These are phyloP conservation scores for Pichia sp. DNA, from an alignment of 1,139 yeast genomes.

Conservation along the genomic window DNA sequence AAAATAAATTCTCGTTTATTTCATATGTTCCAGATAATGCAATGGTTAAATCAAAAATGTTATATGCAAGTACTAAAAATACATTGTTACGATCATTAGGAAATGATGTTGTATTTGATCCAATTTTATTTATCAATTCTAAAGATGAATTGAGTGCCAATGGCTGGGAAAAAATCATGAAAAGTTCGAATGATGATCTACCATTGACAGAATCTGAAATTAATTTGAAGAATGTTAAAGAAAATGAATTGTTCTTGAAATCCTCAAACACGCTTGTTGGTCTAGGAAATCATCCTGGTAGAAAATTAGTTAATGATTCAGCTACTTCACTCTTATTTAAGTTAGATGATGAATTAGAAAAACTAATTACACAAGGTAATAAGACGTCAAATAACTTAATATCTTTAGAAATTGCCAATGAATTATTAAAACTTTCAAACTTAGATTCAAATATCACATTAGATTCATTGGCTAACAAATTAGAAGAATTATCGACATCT, in stretches of 20 bases:
- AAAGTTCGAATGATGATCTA: conserved; percentile 33
- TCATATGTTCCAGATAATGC: conserved; percentile 86
- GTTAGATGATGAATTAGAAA: conserved; percentile 1
- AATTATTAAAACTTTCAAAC: conserved; percentile 15
- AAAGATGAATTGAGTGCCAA: conserved; percentile 50
- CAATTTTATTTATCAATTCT: conserved; percentile 48
- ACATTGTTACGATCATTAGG: conserved; percentile 64
- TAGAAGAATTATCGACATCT: neutral
- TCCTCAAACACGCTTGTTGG: neutral
- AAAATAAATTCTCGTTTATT: conserved; percentile 42
- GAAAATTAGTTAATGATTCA: conserved; percentile 19
- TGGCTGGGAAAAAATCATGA: conserved; percentile 40
- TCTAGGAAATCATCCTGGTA: neutral
- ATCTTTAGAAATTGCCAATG: conserved; percentile 1
- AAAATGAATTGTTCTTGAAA: conserved; percentile 4
- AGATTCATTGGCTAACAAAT: conserved; percentile 10
- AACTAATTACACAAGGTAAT: neutral
- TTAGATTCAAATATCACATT: conserved; percentile 25
- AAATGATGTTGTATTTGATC: conserved; percentile 46
- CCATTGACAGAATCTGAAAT: conserved; percentile 61
- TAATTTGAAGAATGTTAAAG: conserved; percentile 30
- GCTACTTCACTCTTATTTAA: conserved; percentile 19
- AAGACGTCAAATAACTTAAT: neutral
- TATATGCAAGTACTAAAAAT: conserved; percentile 85
- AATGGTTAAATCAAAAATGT: conserved; percentile 79